Evolutionary conservation across 163 green algal genomes (phyloP).

Genomic region (Prototheca wickerhamii): DNA sequence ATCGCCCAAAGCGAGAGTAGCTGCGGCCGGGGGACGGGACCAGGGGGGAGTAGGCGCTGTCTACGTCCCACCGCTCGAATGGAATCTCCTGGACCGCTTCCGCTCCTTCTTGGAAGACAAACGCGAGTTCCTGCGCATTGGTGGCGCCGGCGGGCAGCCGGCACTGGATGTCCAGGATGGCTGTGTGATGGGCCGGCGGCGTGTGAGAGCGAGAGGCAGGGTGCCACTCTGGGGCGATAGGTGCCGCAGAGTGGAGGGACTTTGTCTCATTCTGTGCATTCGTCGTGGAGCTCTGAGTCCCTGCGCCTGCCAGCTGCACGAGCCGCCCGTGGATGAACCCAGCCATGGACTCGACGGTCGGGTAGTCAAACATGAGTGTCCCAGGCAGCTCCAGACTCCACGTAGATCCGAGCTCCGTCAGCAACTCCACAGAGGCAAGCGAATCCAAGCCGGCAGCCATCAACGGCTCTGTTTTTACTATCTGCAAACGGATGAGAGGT

Average conservation of each 20-base stretch:
- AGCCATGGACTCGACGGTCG: conserved; percentile 27
- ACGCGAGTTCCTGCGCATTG: not conserved
- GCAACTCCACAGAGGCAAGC: conserved; percentile 32
- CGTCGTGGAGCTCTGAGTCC: not conserved
- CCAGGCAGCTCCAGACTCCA: conserved; percentile 47
- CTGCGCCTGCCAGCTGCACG: not conserved
- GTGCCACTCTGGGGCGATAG: not conserved
- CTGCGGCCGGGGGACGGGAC: not conserved
- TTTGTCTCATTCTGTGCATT: not conserved
- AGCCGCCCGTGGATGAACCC: not conserved
- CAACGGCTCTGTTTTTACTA: not conserved
- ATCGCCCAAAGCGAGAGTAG: conserved; percentile 55
- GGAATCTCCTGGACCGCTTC: conserved; percentile 23
- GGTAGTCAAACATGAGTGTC: conserved; percentile 70
- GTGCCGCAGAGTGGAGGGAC: not conserved
- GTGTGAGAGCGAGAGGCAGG: not conserved
- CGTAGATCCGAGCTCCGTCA: conserved; percentile 41
- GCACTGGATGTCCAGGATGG: no score
- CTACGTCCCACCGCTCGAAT: conserved; percentile 38
- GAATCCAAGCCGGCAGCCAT: conserved; percentile 76
- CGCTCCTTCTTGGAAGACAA: no score
- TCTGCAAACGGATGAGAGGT: not conserved
- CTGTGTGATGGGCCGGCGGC: no score
- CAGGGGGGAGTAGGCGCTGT: conserved; percentile 14
- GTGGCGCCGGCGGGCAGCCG: not conserved